Base-by-base conservation (phyloP, 495 filamentous ascomycete species). In the Penicillium maclennaniae region DNA sequence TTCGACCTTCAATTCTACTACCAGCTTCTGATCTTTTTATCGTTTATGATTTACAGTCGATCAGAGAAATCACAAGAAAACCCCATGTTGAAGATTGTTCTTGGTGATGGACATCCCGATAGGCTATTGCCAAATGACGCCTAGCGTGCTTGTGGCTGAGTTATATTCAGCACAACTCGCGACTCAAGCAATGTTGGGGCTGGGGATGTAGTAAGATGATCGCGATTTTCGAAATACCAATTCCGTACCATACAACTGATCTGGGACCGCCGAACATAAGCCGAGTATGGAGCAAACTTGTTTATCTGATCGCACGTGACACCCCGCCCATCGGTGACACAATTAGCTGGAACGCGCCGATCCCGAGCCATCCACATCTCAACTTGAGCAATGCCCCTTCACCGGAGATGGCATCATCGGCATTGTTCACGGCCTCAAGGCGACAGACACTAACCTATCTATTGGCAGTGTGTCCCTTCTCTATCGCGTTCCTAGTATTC, bases 401-500 rank as follows among this genome's bases (percentile, higher is more conserved):
- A 5, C 36, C 20, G 47, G 56, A 62, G 56, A 74, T 70, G 73
- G 58, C 70, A 40, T 63, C 58, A 55, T 63, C 59, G 47, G 54
- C 70, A 42, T 49, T 79, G 38, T 81, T 85, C 61, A 84, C 81
- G 19, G 84, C 88, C 31, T 89, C 84, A 6, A 77, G 81, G 43
- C 66, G 83, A 7, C 93, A 98, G 66, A 87, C 87, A 2, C 67
- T 82, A 39, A 89, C 91, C 15, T 99, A 99, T 66, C 80, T 99
- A 27, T 73, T 93, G 43, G 89, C 84, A 52, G 88, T 97, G 56
- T 91, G 89, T 45, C 86, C 96, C 21, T 97, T 96, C 76, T 92
- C 87, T 59, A 99, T 99, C 61, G 87, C 89, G 31, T 96, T 97
- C 74, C 83, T 99, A 49, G 93, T 99, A 44, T 99, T 97, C 76